A percentile compares a stretch with the other conserved stretches of the same genome.
phyloP scores from a whole-genome alignment of 78 protist species.

The Anaeramoeba ignava region DNA sequence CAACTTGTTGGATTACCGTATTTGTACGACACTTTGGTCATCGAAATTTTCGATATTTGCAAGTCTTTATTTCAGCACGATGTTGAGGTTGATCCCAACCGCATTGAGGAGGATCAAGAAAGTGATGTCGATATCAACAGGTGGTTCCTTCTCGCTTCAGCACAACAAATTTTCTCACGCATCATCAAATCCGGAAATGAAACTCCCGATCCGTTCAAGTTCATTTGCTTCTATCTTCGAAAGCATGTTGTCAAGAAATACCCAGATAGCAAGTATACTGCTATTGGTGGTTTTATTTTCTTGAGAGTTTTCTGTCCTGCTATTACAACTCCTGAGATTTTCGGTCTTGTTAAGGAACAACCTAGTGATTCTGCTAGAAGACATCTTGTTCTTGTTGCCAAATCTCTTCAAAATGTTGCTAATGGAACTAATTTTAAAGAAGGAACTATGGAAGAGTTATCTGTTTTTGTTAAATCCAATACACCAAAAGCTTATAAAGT shows the following conservation, averaged over 20 bases:
- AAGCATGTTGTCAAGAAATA: not conserved
- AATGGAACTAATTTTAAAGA: not conserved
- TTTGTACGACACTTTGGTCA: not conserved
- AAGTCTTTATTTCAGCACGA: not conserved
- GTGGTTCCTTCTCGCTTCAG: not conserved
- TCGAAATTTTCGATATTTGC: not conserved
- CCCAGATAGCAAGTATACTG: not conserved
- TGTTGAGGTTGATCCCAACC: not conserved
- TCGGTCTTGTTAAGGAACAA: not conserved
- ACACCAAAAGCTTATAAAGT: not conserved
- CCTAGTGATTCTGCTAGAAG: not conserved
- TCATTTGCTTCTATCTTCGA: not conserved
- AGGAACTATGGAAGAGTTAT: not conserved
- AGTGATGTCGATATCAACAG: not conserved
- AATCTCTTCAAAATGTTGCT: not conserved
- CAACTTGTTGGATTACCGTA: not conserved
- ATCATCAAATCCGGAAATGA: not conserved
- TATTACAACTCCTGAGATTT: not conserved
- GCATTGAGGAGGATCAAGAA: not conserved
- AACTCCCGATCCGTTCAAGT: not conserved
- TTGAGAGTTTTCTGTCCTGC: not conserved
- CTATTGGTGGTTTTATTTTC: not conserved
- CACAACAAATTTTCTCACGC: not conserved
- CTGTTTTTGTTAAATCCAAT: not conserved
- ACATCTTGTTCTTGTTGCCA: not conserved